These are phyloP conservation scores for Starmera quercuum DNA, from an alignment of 805 yeast species.

Conservation along the genomic window DNA sequence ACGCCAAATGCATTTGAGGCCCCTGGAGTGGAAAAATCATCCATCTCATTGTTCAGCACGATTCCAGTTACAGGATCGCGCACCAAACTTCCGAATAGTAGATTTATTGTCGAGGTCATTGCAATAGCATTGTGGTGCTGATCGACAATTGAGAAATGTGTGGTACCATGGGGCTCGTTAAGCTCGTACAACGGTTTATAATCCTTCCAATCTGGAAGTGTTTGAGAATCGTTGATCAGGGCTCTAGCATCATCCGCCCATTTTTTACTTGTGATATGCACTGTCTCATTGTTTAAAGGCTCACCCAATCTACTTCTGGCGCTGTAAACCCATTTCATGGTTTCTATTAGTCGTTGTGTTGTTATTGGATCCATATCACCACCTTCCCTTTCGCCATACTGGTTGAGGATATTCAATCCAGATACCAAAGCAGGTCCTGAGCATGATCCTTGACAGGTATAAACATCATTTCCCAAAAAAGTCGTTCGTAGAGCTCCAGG, in stretches of 20 bases:
- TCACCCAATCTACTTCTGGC: conserved; percentile 87
- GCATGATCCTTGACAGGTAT: conserved; percentile 64
- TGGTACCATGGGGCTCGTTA: conserved; percentile 83
- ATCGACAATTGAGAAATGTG: conserved; percentile 82
- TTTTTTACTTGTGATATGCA: conserved; percentile 34
- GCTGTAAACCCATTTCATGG: conserved; percentile 91
- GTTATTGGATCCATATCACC: conserved; percentile 40
- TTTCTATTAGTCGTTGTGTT: conserved; percentile 67
- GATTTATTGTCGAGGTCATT: conserved; percentile 83
- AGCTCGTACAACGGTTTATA: conserved; percentile 76
- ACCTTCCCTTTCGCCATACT: conserved; percentile 30
- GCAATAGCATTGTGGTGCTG: conserved; percentile 68
- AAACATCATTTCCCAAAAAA: conserved; percentile 36
- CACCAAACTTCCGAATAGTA: conserved; percentile 75
- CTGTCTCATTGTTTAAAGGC: conserved; percentile 28
- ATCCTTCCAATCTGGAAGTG: conserved; percentile 57
- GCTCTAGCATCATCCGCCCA: conserved; percentile 50
- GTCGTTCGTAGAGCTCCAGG: conserved; percentile 33
- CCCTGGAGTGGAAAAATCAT: conserved; percentile 77
- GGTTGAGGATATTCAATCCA: conserved; percentile 61
- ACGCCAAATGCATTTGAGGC: conserved; percentile 70
- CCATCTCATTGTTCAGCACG: conserved; percentile 86
- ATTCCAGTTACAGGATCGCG: conserved; percentile 80
- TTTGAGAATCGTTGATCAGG: conserved; percentile 47
- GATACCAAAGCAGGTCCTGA: conserved; percentile 78